Base-by-base conservation (phyloP, 1,284 basidiomycete genomes). In the Leccinum glutinopallens region DNA sequence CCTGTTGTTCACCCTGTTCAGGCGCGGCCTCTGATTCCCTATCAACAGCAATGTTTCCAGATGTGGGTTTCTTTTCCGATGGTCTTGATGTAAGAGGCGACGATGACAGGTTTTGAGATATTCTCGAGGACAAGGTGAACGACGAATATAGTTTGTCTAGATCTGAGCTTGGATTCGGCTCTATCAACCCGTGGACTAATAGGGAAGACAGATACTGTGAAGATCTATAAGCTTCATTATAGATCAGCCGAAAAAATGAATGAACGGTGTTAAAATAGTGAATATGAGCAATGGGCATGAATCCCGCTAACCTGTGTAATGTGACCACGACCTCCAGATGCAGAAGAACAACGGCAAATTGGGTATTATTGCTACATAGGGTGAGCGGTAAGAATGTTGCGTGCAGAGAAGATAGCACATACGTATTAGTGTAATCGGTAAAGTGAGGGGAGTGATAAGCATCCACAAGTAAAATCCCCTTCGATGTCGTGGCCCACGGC, bases 291-390 rank as follows among this genome's bases (percentile, higher is more conserved):
- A 63, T 61, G 56, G n/a, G n/a, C 5, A 33, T 41, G 54, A 54
- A 43, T 13, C 49, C 4, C 54, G 51, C 77, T 63, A 62, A 90
- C 91, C 90, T 83, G 81, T 85, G 72, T 88, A 93, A 75, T 93
- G 91, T 56, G 87, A 89, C 91, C 91, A 93, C 56, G 90, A 86
- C 58, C 91, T 81, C 91, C 92, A 93, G 2, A 82, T 84, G 70
- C 90, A 92, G 76, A 91, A 93, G 80, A 93, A 92, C 75, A 93
- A 89, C 0, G 91, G 91, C 32, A 93, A 77, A 74, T 93, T 93
- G 33, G 91, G 91, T 74, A 93, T 87, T 63, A 93, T 76, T 13
- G 92, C 91, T 92, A 22, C 57, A 59, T 64, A 12, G 61, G 39
- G 58, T 25, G 33, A 43, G 59, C 39, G 55, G 54, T 65, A 58